Base-by-base conservation (phyloP, 306 rosid species). In the Leucaena leucocephala region DNA sequence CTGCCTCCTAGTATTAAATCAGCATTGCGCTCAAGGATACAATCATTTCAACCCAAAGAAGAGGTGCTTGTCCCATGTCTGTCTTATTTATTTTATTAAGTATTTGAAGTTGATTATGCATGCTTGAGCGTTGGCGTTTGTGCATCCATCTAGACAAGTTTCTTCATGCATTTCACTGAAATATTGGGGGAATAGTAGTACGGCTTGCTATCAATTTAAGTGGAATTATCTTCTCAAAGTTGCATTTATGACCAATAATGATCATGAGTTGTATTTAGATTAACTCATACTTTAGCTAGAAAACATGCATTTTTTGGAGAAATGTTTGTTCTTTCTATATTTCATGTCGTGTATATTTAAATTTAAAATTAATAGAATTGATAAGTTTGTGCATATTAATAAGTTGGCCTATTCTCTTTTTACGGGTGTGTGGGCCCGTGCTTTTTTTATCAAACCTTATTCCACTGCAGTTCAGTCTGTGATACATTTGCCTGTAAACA, bases 1-100 rank as follows among this genome's bases (percentile, higher is more conserved):
- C 86, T 96, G 75, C 99, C 99, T 1, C 98, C 97, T 57, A 83
- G 82, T 77, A 90, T 96, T 72, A 96, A 96, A 88, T 82, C 97
- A 39, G 92, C 96, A 73, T 72, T 96, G 83, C 97, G 98, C 76
- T 82, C 94, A 61, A 90, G 90, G 77, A 71, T 92, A 75, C 94
- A 72, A 76, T 83, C 94, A 74, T 91, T 95, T 91, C 98, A 96
- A 73, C 84, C 84, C 22, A 90, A 93, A 90, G 99, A 96, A 87
- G 98, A 96, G 96, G 99, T 96, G 77, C 58, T 43, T 76, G 33
- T 78, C 46, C 72, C 68, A 77, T 54, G 42, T 46, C 42, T 48
- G 35, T 68, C 17, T 21, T 59, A 64, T 39, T 81, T 50, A 27
- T 27, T 27, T 27, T 27, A 39, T 84, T 1, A 27, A 27, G 27